Evolutionary conservation across 257 asterid genomes (phyloP).

Genomic region (Fraxinus excelsior): DNA sequence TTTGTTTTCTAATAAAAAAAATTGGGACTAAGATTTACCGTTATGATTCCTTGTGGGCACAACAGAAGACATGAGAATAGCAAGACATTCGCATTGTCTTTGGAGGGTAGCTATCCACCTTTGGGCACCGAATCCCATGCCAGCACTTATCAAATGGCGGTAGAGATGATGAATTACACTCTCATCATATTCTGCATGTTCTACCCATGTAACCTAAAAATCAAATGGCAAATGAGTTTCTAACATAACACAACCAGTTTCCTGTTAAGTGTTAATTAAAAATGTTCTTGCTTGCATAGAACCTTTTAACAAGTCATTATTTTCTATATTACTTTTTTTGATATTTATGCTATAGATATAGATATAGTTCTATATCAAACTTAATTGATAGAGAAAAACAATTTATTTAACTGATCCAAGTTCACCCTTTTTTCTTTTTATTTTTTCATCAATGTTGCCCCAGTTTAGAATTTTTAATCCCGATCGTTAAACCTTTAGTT

Average conservation of each 20-base stretch:
- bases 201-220: conserved; percentile 64
- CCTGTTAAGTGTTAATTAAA: too few species aligned
- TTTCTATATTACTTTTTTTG: not conserved
- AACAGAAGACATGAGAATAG: conserved; percentile 61
- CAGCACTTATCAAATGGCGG: conserved; percentile 46
- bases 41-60: conserved; percentile 42
- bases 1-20: not conserved
- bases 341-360: too few species aligned
- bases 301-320: not conserved
- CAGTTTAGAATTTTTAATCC: not conserved
- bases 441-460: too few species aligned
- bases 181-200: conserved; percentile 64
- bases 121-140: conserved; percentile 67
- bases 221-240: not conserved
- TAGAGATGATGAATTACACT: conserved; percentile 50
- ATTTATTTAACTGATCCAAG: not conserved
- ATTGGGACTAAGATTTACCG: conserved; percentile 25
- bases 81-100: conserved; percentile 67
- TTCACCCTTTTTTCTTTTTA: too few species aligned
- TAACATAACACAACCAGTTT: not conserved
- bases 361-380: too few species aligned
- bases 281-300: not conserved
- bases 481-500: not conserved
- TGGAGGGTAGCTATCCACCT: conserved; percentile 66
- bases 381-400: not conserved